Percentiles rank a stretch among this genome's conserved stretches.
These are phyloP conservation scores for Mycena galericulata DNA, from an alignment of 768 basidiomycete species.

Conservation along the genomic window DNA sequence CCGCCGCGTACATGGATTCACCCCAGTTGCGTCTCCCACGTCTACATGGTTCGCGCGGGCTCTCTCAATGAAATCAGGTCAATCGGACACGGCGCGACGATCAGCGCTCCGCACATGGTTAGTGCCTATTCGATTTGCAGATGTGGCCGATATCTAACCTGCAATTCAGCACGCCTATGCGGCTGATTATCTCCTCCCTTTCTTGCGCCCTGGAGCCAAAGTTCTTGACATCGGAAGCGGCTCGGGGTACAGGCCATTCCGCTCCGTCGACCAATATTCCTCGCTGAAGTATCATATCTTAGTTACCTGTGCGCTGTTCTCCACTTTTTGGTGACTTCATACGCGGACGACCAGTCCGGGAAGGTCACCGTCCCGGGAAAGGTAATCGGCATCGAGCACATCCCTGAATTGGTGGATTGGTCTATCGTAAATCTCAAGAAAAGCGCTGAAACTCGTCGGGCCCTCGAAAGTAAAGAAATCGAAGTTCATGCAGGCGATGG, in stretches of 20 bases:
- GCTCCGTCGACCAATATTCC: too few relatives aligned
- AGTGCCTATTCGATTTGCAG: conserved; percentile 13
- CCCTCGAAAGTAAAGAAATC: conserved; percentile 67
- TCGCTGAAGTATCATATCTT: too few relatives aligned
- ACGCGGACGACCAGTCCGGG: conserved; percentile 38
- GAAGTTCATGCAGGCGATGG: conserved; percentile 84
- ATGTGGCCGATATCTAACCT: not conserved
- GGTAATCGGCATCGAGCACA: conserved; percentile 93
- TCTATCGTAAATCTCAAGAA: conserved; percentile 73
- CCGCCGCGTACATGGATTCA: conserved; percentile 80
- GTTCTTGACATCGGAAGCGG: conserved; percentile 94
- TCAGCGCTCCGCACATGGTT: conserved; percentile 98
- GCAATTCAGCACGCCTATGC: conserved; percentile 85
- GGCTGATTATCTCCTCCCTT: conserved; percentile 78
- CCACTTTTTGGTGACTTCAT: conserved; percentile 63
- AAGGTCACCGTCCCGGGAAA: conserved; percentile 52
- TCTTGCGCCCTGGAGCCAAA: conserved; percentile 74
- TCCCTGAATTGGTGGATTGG: conserved; percentile 80
- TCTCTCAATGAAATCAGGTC: conserved; percentile 53
- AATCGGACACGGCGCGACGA: conserved; percentile 90
- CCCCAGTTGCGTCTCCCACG: conserved; percentile 67
- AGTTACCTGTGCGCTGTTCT: conserved; percentile 87
- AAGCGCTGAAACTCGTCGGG: conserved; percentile 68
- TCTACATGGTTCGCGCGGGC: not conserved
- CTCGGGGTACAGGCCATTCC: too few relatives aligned